Evolutionary conservation across 1,284 basidiomycete species (phyloP), one percentile per base, ranked within the genome.

Genomic region (Exobasidium cylindrosporum): DNA sequence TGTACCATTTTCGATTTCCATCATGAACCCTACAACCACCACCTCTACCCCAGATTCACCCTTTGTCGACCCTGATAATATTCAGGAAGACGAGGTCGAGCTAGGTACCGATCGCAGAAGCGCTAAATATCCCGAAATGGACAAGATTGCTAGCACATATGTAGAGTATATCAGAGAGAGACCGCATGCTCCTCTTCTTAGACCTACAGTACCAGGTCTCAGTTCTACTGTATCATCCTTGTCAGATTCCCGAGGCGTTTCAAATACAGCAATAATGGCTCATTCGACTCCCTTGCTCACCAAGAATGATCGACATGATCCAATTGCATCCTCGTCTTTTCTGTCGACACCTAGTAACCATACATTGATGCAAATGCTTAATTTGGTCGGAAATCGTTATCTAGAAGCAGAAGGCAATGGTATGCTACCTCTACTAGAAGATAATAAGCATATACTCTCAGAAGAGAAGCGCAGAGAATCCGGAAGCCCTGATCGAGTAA

Each of bases 291-390:
- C 7, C n/a, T n/a, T n/a, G n/a, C n/a, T n/a, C n/a, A n/a, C n/a
- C n/a, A n/a, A n/a, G n/a, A n/a, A n/a, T n/a, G n/a, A n/a, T n/a
- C 7, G 35, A 40, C 35, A 40, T 40, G 35, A 10, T 40, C 17
- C 35, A 7, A 40, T 17, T 40, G 35, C 35, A 10, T 40, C 17
- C 35, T 40, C 35, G 7, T 40, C 35, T 40, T 40, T 10, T 17
- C 35, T 10, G 7, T 17, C 35, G 10, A 40, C 35, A 7, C 35
- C 35, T 7, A 40, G 35, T 17, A 40, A 40, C 35, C 72, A 73
- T 53, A 64, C 69, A 13, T 57, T 75, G 50, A 68, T 75, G 69
- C 73, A 75, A 60, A 72, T 75, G 69, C 67, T 75, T 49, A 73
- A 66, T 43, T 58, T 73, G 26, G 71, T 75, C 21, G 73, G 73